phyloP scores from a whole-genome alignment of 1,284 basidiomycete species.

The Tetrapyrgos nigripes region DNA sequence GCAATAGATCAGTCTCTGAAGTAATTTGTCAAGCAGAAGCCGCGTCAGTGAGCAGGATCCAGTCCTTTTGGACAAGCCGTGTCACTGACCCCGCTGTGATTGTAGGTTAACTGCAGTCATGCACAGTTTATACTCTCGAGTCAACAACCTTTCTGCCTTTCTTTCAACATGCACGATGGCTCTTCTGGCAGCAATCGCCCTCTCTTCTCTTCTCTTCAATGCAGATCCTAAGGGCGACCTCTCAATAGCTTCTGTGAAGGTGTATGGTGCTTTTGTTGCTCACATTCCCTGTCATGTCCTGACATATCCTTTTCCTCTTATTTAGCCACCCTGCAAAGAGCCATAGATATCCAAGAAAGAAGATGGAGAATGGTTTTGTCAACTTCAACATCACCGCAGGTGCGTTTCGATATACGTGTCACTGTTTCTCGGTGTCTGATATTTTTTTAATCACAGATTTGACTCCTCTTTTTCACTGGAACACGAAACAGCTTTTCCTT shows the following conservation, averaged over 20 bases:
- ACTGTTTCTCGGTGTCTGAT: conserved; percentile 4
- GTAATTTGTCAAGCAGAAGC: too few species aligned
- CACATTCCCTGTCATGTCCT: not conserved
- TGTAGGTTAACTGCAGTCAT: conserved; percentile 41
- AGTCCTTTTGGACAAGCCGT: too few species aligned
- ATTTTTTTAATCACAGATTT: conserved; percentile 59
- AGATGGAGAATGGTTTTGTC: conserved; percentile 77
- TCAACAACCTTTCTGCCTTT: conserved; percentile 78
- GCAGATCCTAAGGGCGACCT: conserved; percentile 64
- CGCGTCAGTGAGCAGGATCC: too few species aligned
- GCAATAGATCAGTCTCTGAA: too few species aligned
- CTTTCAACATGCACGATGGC: conserved; percentile 82
- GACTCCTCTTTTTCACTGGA: conserved; percentile 87
- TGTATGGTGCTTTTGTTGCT: conserved; percentile 47
- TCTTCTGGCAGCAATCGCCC: conserved; percentile 75
- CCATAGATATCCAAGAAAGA: conserved; percentile 58
- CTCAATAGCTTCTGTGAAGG: conserved; percentile 67
- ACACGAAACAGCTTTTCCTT: conserved; percentile 92
- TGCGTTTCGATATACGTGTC: conserved; percentile 40
- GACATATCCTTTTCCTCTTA: not conserved
- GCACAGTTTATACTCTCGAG: conserved; percentile 71
- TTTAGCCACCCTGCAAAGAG: conserved; percentile 61
- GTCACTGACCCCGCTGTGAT: too few species aligned
- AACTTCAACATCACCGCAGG: conserved; percentile 83
- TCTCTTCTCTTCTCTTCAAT: conserved; percentile 72